These are phyloP conservation scores for Tetrahymena borealis DNA, from an alignment of 73 alveolate species.

Conservation along the genomic window DNA sequence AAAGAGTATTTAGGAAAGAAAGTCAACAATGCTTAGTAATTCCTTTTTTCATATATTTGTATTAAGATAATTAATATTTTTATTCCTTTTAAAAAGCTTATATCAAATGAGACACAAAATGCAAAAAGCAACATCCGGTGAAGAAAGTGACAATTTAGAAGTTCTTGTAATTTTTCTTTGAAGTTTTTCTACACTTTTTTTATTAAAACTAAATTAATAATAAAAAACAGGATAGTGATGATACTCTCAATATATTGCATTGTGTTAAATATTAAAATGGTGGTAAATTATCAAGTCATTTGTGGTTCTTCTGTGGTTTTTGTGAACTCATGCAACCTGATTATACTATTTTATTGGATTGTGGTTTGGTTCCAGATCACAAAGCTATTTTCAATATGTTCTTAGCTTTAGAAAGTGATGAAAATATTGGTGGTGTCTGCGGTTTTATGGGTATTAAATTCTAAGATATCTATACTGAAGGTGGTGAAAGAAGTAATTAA, in stretches of 20 bases:
- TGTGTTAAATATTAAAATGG: conserved; percentile 33
- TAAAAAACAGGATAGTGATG: background rate
- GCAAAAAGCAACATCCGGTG: background rate
- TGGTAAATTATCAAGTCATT: conserved; percentile 29
- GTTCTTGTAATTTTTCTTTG: background rate
- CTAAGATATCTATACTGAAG: background rate
- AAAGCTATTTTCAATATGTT: conserved; percentile 19
- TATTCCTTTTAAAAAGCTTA: background rate
- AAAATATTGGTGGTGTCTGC: conserved; percentile 36
- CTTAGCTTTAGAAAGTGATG: conserved; percentile 23
- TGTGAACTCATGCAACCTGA: conserved; percentile 36
- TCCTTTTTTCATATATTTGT: background rate
- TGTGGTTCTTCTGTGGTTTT: conserved; percentile 51
- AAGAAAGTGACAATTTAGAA: background rate
- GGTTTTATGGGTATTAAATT: conserved; percentile 33
- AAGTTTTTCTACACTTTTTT: background rate
- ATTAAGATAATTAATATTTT: background rate
- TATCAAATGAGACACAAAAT: background rate
- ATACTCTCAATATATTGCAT: conserved; percentile 24
- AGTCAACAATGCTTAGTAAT: background rate
- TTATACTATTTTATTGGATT: conserved; percentile 31
- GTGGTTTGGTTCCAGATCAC: conserved; percentile 35
- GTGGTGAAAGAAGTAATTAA: background rate
- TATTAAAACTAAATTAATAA: background rate
- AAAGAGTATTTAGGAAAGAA: background rate